Base-by-base conservation (phyloP, 805 yeast species). In the Barnettozyma pratensis region DNA sequence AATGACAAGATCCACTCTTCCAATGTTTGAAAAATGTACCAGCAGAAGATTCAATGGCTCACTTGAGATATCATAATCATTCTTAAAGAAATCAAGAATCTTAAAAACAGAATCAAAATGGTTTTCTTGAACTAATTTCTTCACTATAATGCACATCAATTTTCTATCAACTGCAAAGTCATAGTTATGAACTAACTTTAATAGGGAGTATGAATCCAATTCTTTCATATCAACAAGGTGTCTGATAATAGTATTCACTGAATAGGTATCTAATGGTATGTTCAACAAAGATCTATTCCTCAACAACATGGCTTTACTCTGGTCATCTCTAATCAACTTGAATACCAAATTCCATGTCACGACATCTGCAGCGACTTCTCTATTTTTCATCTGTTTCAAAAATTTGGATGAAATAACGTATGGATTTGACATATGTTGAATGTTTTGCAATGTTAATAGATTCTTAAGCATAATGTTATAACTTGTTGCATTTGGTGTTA, bases 261-360 rank as follows among this genome's bases (percentile, higher is more conserved):
- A 56, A 12, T 57, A 56, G 5, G 51, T 40, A 8, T 68, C 67
- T 9, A 65, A 47, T 3, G 71, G 71, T 4, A 69, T 58, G n/a
- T 57, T 56, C 32, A 61, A 46, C 29, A 58, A 52, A 5, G 54
- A 45, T 63, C 74, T 61, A 34, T 63, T 64, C 39, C 63, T 62
- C 7, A 71, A 38, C 39, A 68, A 58, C 2, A 62, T 44, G 4
- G 60, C 55, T 40, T 66, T 65, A n/a, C 72, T 64, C 3, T 59
- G 48, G 40, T 61, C 64, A 44, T 70, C 73, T 10, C 59, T 57
- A 12, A 73, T 45, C 9, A 70, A 49, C 12, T 60, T 54, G 49
- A 64, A 67, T 9, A 71, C 54, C 4, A 67, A 49, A 14, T 63
- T 58, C 72, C 76, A 72, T 0, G 78, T 73, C 2, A 57, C 54